phyloP scores from a whole-genome alignment of 2,329 filamentous ascomycete genomes.

The Orbilia javanica region DNA sequence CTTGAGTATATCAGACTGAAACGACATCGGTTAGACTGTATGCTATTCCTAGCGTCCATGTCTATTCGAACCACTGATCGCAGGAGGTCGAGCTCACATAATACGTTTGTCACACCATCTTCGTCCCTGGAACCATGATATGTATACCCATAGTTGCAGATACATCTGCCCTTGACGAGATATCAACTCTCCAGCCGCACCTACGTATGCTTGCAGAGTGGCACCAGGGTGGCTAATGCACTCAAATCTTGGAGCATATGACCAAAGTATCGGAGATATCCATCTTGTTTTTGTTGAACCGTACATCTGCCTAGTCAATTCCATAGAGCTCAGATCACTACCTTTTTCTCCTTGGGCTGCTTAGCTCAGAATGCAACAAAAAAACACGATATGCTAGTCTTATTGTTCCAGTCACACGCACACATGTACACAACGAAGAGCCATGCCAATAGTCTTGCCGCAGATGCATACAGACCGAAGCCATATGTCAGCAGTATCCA shows the following conservation, averaged over 20 bases:
- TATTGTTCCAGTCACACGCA: no score
- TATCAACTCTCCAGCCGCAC: slow-evolving; percentile 11
- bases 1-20: slow-evolving; percentile 8
- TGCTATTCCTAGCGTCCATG: background rate
- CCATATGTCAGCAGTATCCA: no score
- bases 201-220: slow-evolving; percentile 3
- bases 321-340: no score
- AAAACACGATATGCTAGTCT: background rate
- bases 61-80: background rate
- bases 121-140: background rate
- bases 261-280: background rate
- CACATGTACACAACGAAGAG: no score
- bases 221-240: slow-evolving; percentile 6
- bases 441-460: background rate
- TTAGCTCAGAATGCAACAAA: slow-evolving; percentile 13
- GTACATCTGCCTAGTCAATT: no score
- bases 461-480: no score
- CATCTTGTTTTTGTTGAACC: no score
- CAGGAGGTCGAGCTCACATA: slow-evolving; percentile 7
- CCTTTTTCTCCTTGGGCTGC: no score
- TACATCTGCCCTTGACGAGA: background rate
- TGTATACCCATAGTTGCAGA: background rate
- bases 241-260: background rate
- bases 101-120: slow-evolving; percentile 2
- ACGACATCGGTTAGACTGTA: slow-evolving; percentile 23